Evolutionary conservation across 2,329 filamentous ascomycete species (phyloP).

Genomic region (Diplodia corticola): DNA sequence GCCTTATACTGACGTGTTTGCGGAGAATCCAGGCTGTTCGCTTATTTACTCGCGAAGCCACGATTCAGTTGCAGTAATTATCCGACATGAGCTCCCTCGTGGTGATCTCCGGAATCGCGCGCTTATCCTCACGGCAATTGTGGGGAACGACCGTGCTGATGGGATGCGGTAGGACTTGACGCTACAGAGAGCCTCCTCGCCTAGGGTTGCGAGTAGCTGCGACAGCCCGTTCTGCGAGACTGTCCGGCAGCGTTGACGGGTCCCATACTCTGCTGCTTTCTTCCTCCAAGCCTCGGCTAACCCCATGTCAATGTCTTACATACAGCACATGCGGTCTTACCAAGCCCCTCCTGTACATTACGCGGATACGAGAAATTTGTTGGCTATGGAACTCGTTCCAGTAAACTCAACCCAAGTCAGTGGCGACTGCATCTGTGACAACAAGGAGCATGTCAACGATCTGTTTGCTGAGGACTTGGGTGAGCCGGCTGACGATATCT

Average conservation of each 20-base stretch:
- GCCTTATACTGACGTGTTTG: conserved; percentile 53
- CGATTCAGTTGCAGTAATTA: conserved; percentile 7
- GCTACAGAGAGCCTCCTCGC: background rate
- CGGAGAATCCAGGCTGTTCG: conserved; percentile 48
- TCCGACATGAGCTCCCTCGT: background rate
- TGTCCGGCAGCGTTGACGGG: conserved; percentile 23
- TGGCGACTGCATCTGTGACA: conserved; percentile 55
- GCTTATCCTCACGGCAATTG: background rate
- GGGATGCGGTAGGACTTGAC: background rate
- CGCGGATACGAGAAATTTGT: too few species aligned
- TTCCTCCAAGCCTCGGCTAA: too few species aligned
- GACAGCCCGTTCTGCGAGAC: background rate
- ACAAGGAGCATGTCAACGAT: conserved; percentile 52
- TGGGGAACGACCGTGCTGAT: background rate
- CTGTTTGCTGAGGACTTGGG: conserved; percentile 50
- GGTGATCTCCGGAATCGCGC: background rate
- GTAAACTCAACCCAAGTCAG: too few species aligned
- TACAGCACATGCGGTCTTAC: too few species aligned
- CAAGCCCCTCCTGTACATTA: too few species aligned
- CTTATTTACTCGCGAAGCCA: conserved; percentile 35
- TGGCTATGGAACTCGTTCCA: too few species aligned
- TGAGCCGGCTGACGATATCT: conserved; percentile 47
- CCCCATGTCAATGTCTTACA: too few species aligned
- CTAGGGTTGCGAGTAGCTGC: background rate
- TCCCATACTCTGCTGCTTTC: too few species aligned